A percentile compares a stretch with the other conserved stretches of the same genome.
Evolutionary conservation across 2,329 filamentous ascomycete genomes (phyloP).

Genomic region (Fusarium sp.): DNA sequence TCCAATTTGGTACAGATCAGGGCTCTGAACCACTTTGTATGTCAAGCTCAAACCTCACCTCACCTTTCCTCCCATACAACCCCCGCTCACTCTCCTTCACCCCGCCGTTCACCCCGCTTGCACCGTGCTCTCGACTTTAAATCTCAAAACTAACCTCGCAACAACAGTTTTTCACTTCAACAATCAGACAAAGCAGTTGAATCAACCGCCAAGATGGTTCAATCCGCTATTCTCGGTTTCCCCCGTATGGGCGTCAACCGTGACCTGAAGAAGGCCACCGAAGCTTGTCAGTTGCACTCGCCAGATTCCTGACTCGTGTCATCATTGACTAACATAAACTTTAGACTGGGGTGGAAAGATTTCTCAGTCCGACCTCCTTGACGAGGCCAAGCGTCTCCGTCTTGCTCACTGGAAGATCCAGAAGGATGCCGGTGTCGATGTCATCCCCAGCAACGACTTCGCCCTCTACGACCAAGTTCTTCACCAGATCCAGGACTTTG

Average conservation of each 20-base stretch:
- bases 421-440: constrained; percentile 96
- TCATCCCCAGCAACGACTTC: constrained; percentile 99
- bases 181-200: constrained; percentile 44
- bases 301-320: constrained; percentile 51
- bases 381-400: constrained; percentile 96
- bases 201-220: constrained; percentile 67
- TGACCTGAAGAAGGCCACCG: constrained; percentile 99
- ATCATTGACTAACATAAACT: constrained; percentile 40
- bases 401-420: constrained; percentile 99
- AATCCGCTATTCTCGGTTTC: constrained; percentile 91
- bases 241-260: constrained; percentile 98
- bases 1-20: constrained; percentile 49
- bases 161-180: constrained; percentile 28
- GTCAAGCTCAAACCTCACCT: constrained; percentile 19
- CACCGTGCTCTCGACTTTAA: constrained; percentile 35
- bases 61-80: constrained; percentile 1
- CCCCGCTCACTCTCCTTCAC: constrained; percentile 9
- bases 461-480: constrained; percentile 98
- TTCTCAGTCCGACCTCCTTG: constrained; percentile 88
- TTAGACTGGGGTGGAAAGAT: constrained; percentile 90
- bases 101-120: constrained; percentile 45
- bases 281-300: constrained; percentile 77
- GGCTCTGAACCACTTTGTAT: constrained; percentile 45
- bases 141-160: constrained; percentile 25
- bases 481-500: constrained; percentile 97